Percentiles rank a stretch among this genome's conserved stretches.
phyloP scores from a whole-genome alignment of 2,329 filamentous ascomycete genomes.

The Phialocephala sp. region DNA sequence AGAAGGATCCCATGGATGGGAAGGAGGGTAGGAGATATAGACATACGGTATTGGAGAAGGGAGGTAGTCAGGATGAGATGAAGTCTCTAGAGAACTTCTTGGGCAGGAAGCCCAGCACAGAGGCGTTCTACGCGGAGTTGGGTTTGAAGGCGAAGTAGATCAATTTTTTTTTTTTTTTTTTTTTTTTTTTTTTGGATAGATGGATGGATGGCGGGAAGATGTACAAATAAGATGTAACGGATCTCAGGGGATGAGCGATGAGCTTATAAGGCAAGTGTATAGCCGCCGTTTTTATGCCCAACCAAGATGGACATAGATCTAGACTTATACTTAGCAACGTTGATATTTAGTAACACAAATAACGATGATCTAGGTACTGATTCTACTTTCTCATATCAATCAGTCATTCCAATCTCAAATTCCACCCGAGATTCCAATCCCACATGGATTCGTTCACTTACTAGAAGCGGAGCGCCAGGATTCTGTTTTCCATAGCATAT shows the following conservation, averaged over 20 bases:
- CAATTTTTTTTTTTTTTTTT: too few relatives aligned
- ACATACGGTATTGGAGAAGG: slow-evolving; percentile 78
- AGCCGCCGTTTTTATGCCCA: neutral
- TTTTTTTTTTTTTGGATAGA: too few relatives aligned
- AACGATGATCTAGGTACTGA: neutral
- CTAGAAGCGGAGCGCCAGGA: too few relatives aligned
- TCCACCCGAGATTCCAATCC: too few relatives aligned
- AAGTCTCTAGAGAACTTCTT: slow-evolving; percentile 78
- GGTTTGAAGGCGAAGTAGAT: slow-evolving; percentile 50
- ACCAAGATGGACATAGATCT: neutral
- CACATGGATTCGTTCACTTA: too few relatives aligned
- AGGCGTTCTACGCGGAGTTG: slow-evolving; percentile 81
- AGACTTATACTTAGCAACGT: neutral
- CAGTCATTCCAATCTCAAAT: too few relatives aligned
- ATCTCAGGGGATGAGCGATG: neutral
- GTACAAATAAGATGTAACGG: neutral
- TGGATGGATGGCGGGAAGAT: neutral
- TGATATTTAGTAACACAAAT: neutral
- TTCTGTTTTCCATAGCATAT: too few relatives aligned
- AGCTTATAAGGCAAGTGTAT: neutral
- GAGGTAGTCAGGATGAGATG: slow-evolving; percentile 83
- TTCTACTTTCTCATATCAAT: too few relatives aligned
- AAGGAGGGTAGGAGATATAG: slow-evolving; percentile 77
- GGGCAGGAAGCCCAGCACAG: slow-evolving; percentile 75
- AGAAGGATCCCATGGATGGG: slow-evolving; percentile 77